Base-by-base conservation (phyloP, 1,284 basidiomycete species). In the Exsudoporus floridanus region DNA sequence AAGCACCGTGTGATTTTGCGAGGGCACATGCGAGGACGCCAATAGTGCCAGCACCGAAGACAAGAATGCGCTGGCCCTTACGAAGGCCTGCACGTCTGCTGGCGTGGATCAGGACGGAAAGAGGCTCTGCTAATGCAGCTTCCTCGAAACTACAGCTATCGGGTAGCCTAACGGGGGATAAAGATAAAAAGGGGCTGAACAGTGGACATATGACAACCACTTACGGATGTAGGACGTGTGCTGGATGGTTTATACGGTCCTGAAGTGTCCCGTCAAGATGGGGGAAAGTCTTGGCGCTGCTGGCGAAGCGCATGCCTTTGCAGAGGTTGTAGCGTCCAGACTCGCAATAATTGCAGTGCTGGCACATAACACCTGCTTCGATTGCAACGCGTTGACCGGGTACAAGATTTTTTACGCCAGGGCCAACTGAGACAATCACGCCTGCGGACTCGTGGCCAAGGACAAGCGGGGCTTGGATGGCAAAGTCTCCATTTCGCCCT, bases 241-340 rank as follows among this genome's bases (percentile, higher is more conserved):
- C 83, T 3, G 93, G 94, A 73, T 95, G 94, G 72, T 92, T 93
- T 81, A 98, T 90, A 60, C 80, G 79, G 53, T 84, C 83, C 70
- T 94, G 90, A 45, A 98, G 81, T 6, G 93, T 96, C 4, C 95
- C 95, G 64, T 98, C 94, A 23, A 90, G 79, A 68, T 98, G 95
- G 42, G 95, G 95, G 71, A 88, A 92, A 10, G 92, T 93, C 71
- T 95, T 92, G 41, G 95, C 95, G 49, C 84, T 88, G 55, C 83
- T 87, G 64, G 89, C 90, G 74, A 98, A 98, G 56, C 92, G 83
- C 84, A 98, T 81, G 61, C 74, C 73, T 62, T 86, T 85, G 80
- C 95, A 98, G 54, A 98, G 84, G 76, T 98, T 98, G 78, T 98
- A 98, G 36, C 92, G 81, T n/a, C 91, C 92, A 44, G 78, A 77